phyloP scores from a whole-genome alignment of 345 rosid species.

The Geranium rotundifolium region DNA sequence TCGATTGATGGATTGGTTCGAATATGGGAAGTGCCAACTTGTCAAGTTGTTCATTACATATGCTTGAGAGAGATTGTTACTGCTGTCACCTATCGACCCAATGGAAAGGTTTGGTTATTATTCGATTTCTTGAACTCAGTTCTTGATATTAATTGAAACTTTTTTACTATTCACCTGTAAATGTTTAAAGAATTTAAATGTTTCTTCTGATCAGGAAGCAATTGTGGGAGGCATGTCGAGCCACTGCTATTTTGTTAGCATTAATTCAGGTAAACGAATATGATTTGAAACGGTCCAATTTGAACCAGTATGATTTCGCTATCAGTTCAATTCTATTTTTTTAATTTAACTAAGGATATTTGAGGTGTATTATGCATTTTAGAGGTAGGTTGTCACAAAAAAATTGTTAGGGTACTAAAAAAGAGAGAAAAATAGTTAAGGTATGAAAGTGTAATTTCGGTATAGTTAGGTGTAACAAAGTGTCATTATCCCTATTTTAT shows the following conservation, averaged over 20 bases:
- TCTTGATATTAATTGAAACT: background rate
- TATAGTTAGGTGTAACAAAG: too few species aligned
- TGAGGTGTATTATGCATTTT: too few species aligned
- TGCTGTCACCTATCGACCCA: conserved; percentile 50
- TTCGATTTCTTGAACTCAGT: background rate
- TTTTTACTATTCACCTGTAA: background rate
- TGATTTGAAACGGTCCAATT: too few species aligned
- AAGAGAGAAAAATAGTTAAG: too few species aligned
- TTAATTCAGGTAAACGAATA: conserved; percentile 4
- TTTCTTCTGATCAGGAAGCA: conserved; percentile 36
- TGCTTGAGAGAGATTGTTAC: conserved; percentile 58
- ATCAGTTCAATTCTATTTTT: too few species aligned
- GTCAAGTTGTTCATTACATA: conserved; percentile 53
- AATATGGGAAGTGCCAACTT: conserved; percentile 48
- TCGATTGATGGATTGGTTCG: conserved; percentile 66
- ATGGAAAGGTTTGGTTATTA: conserved; percentile 42
- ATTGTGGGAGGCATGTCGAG: conserved; percentile 64
- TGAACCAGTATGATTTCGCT: too few species aligned
- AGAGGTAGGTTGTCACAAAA: too few species aligned
- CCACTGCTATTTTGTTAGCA: conserved; percentile 46
- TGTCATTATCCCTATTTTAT: too few species aligned
- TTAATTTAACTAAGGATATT: too few species aligned
- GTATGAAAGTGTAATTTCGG: too few species aligned
- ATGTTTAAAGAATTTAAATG: background rate
- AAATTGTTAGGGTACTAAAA: too few species aligned